Base-by-base conservation (phyloP, 2,329 filamentous ascomycete genomes). In the Dactylellina drechsleri region DNA sequence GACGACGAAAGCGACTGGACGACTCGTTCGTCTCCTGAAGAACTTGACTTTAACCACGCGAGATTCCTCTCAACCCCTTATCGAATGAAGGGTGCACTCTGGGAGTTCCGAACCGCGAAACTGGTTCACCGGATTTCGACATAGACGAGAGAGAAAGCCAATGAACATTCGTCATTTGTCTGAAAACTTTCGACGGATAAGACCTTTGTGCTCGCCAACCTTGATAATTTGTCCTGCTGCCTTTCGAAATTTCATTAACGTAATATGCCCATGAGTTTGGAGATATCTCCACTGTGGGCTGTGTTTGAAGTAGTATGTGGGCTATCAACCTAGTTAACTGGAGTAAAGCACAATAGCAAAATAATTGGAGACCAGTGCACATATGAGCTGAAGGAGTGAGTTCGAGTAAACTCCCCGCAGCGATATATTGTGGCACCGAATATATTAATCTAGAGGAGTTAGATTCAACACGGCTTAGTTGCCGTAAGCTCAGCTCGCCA, bases 71-170 rank as follows among this genome's bases (percentile, higher is more conserved):
- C 40, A 41, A 41, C 52, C 50, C 66, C 66, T 58, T 59, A 26
- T 57, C 20, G 18, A 43, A 31, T 10, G n/a, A 43, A 15, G 18
- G 47, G 40, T 41, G 31, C 36, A 15, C 16, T 18, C 23, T 28
- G 16, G 26, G 13, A 43, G 58, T 70, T 70, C 66, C 66, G 66
- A 70, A 70, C 23, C 28, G 66, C 66, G 66, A 70, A 70, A 57
- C 26, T 40, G 41, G 57, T 18, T 13, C 16, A 45, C 40, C 49
- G 59, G 57, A 49, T 49, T 60, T 20, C 31, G 18, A 49, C n/a
- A n/a, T 18, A 49, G 1, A 18, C 10, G 10, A 43, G 10, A 12
- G 57, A 36, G 28, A 41, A 16, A 12, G 49, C 23, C 2, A 60
- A 41, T 23, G 12, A 26, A 12, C 43, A 3, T 23, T 12, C 2